Evolutionary conservation across 306 rosid genomes (phyloP), one percentile per base, ranked within the genome.

Genomic region (Cicer yamashitae): DNA sequence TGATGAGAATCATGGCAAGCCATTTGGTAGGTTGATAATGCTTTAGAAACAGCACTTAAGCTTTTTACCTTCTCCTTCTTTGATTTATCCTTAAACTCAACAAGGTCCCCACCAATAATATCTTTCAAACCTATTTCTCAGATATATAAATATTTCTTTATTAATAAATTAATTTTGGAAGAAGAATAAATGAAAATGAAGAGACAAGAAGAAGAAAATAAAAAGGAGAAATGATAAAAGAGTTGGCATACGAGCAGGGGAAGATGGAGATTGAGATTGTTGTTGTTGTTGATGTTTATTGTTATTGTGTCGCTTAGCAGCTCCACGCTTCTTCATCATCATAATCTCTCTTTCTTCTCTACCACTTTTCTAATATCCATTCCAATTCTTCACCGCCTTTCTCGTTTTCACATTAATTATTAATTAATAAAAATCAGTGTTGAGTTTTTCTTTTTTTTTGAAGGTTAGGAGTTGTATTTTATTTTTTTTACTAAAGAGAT

Each of bases 41-140:
- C 83, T 76, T 40, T 57, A 7, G 79, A 70, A 47, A 83, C 90
- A 50, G 85, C 84, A 69, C 89, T 86, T 80, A 87, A 76, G 54
- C 84, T 86, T 84, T 81, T 79, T 1, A 87, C 77, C 78, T 87
- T 87, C 76, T 87, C 96, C 76, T 84, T 89, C 83, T 82, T 91
- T 43, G 94, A 80, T 83, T 85, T 84, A 70, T 75, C 87, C 44
- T 82, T 75, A 0, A 56, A 54, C 51, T 50, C 60, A 14, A 40
- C 30, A 25, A 25, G 79, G 58, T 78, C 54, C 69, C 68, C 85
- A 65, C 63, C 62, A 30, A 25, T 25, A 25, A 25, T 25, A 25
- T 30, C 78, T 25, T 73, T 50, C 10, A 66, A 67, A 48, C 73
- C 70, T 83, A 30, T 25, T 20, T 25, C 30, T 25, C 30, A 25